These are phyloP conservation scores for Cryphonectria carpinicola DNA, from an alignment of 2,329 filamentous ascomycete genomes.

Conservation along the genomic window DNA sequence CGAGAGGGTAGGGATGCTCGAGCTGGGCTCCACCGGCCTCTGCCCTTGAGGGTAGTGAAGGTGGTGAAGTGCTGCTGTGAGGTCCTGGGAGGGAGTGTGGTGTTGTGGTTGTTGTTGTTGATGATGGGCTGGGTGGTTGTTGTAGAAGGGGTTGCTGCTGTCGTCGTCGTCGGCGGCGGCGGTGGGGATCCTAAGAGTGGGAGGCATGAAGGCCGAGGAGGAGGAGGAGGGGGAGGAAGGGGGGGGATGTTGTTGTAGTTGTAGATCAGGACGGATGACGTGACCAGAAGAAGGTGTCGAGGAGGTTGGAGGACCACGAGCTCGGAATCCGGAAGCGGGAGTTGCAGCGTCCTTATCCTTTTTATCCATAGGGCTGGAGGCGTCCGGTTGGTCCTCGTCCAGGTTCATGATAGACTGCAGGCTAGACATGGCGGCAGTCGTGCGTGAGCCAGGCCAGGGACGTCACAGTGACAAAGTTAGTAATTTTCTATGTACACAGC, in stretches of 20 bases:
- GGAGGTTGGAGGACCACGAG: slow-evolving; percentile 42
- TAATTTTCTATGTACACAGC: slow-evolving; percentile 46
- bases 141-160: slow-evolving; percentile 30
- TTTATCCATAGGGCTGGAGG: slow-evolving; percentile 46
- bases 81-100: neutral
- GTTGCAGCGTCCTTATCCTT: slow-evolving; percentile 47
- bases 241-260: slow-evolving; percentile 19
- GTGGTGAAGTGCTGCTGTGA: slow-evolving; percentile 19
- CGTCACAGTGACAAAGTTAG: slow-evolving; percentile 48
- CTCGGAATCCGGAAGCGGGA: slow-evolving; percentile 40
- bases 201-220: slow-evolving; percentile 29
- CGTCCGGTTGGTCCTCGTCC: slow-evolving; percentile 52
- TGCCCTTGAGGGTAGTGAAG: slow-evolving; percentile 11
- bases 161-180: neutral
- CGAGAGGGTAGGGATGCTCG: slow-evolving; percentile 26
- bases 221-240: no score
- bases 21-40: slow-evolving; percentile 33
- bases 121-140: slow-evolving; percentile 30
- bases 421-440: slow-evolving; percentile 53
- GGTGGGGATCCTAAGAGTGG: slow-evolving; percentile 39
- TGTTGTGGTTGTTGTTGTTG: neutral
- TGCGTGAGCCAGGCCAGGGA: slow-evolving; percentile 43
- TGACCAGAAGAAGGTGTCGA: slow-evolving; percentile 42
- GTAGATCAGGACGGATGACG: slow-evolving; percentile 44
- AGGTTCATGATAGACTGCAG: slow-evolving; percentile 62